Evolutionary conservation across 2,329 filamentous ascomycete species (phyloP).

Genomic region (Fusarium pininemorale): DNA sequence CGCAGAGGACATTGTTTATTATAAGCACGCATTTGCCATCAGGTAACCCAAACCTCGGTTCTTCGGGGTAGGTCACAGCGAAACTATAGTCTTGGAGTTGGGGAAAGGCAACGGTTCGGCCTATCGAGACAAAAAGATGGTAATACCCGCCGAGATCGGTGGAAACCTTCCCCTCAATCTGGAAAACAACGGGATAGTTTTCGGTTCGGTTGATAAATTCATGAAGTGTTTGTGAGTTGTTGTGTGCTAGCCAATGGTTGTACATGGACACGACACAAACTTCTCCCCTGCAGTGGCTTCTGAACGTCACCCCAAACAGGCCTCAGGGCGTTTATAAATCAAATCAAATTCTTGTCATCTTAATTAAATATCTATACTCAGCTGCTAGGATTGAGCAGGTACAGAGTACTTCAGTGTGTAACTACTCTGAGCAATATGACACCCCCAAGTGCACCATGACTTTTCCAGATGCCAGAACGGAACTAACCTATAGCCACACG

Average conservation of each 20-base stretch:
- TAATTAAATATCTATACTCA: rapidly evolving
- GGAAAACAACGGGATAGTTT: not conserved
- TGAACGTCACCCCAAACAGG: not conserved
- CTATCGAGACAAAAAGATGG: constrained; percentile 13
- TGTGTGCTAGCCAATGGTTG: not conserved
- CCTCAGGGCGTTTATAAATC: not conserved
- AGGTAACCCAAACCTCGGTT: constrained; percentile 28
- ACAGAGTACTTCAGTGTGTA: not conserved
- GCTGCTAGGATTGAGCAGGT: not conserved
- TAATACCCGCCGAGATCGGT: constrained; percentile 8
- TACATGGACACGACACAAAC: not conserved
- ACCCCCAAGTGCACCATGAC: not conserved
- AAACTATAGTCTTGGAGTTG: constrained; percentile 21
- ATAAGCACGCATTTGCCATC: constrained; percentile 24
- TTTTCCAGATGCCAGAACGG: not conserved
- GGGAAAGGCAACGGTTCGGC: constrained; percentile 3
- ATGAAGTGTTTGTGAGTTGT: not conserved
- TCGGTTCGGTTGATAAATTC: not conserved
- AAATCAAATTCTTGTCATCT: not conserved
- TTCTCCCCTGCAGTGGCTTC: not conserved
- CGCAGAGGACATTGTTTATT: constrained; percentile 22
- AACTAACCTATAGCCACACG: not conserved
- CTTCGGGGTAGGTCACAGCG: constrained; percentile 39
- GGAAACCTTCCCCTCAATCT: constrained; percentile 11
- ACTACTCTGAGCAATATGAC: not conserved